These are phyloP conservation scores for Blastobotrys mokoenaii DNA, from an alignment of 805 yeast species.

Conservation along the genomic window DNA sequence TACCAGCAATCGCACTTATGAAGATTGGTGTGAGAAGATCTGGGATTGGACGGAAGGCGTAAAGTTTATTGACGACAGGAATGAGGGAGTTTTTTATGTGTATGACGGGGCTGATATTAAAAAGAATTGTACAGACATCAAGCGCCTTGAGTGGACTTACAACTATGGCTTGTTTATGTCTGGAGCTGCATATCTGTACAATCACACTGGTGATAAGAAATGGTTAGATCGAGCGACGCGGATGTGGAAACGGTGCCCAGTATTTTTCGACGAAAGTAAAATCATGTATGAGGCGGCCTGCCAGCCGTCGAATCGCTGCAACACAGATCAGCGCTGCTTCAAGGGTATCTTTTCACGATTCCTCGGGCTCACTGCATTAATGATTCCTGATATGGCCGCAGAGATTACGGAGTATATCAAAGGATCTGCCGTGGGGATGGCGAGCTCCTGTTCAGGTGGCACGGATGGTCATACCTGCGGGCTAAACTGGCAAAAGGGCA, in stretches of 20 bases:
- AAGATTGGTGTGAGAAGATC: constrained; percentile 62
- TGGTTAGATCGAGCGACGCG: constrained; percentile 60
- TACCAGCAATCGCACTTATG: constrained; percentile 65
- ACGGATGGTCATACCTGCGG: constrained; percentile 86
- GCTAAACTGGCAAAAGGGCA: constrained; percentile 54
- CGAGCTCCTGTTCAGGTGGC: constrained; percentile 81
- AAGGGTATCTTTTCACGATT: constrained; percentile 74
- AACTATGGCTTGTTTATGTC: constrained; percentile 72
- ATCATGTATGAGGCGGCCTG: constrained; percentile 81
- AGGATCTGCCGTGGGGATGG: constrained; percentile 62
- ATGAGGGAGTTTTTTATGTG: constrained; percentile 32
- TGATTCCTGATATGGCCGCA: constrained; percentile 46
- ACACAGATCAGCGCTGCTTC: constrained; percentile 87
- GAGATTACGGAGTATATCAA: constrained; percentile 37
- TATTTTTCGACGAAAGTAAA: constrained; percentile 24
- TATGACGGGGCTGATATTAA: constrained; percentile 33
- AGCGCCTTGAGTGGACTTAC: constrained; percentile 72
- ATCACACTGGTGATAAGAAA: constrained; percentile 51
- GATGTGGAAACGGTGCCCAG: constrained; percentile 34
- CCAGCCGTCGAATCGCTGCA: constrained; percentile 55
- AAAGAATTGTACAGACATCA: constrained; percentile 53
- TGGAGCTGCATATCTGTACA: constrained; percentile 76
- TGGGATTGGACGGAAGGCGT: constrained; percentile 73
- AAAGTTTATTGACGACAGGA: constrained; percentile 38
- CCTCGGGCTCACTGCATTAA: constrained; percentile 61